A percentile compares a stretch with the other conserved stretches of the same genome.
phyloP scores from a whole-genome alignment of 2,329 filamentous ascomycete species.

The Fusarium azukiicola region DNA sequence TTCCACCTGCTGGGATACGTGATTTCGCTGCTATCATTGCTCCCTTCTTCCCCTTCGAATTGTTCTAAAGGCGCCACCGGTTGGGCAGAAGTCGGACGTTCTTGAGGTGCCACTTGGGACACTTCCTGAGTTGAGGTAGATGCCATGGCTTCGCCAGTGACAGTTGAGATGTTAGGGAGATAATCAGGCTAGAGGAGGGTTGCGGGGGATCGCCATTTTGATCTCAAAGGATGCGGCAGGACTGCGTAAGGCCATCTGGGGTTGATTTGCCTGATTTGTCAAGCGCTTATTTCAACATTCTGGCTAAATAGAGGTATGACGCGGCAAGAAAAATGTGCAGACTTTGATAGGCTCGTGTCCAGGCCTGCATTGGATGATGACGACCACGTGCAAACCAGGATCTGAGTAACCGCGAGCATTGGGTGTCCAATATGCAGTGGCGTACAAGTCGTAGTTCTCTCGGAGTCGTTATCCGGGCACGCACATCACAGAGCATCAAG shows the following conservation, averaged over 20 bases:
- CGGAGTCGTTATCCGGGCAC: too few species aligned
- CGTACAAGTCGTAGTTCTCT: too few species aligned
- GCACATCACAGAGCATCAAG: too few species aligned
- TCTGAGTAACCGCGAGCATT: too few species aligned
- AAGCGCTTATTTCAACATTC: not conserved
- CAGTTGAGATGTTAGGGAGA: not conserved
- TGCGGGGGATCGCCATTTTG: not conserved
- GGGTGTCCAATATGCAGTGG: too few species aligned
- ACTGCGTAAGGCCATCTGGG: not conserved
- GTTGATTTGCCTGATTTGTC: not conserved
- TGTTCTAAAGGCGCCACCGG: not conserved
- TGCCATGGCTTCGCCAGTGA: not conserved
- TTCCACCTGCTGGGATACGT: slow-evolving; percentile 45
- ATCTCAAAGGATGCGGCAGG: not conserved
- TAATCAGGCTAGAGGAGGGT: not conserved
- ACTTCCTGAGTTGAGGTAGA: not conserved
- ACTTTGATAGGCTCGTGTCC: too few species aligned
- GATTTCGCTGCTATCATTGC: not conserved
- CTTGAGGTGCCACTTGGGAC: not conserved
- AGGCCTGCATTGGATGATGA: not conserved
- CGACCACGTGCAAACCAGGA: not conserved
- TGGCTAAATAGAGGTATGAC: slow-evolving; percentile 10
- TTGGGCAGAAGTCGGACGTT: not conserved
- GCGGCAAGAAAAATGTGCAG: not conserved
- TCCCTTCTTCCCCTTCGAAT: slow-evolving; percentile 32